phyloP scores from a whole-genome alignment of 495 filamentous ascomycete species.

The Neurospora tetrasperma region DNA sequence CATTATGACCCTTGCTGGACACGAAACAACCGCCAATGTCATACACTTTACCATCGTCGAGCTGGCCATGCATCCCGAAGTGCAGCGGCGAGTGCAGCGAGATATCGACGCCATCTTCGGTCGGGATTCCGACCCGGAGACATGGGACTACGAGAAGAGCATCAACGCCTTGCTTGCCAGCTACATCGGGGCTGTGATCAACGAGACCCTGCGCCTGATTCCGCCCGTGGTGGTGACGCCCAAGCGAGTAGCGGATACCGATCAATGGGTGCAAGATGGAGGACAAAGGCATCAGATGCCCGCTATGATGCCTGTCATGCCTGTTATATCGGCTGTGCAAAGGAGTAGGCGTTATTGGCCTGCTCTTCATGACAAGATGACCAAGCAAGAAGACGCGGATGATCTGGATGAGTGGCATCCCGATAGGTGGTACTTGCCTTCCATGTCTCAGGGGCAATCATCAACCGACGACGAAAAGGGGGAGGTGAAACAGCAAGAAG shows the following conservation, averaged over 20 bases:
- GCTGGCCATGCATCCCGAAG: conserved; percentile 47
- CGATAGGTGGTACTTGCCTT: conserved; percentile 35
- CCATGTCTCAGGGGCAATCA: neutral
- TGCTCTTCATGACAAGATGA: conserved; percentile 19
- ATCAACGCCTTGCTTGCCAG: conserved; percentile 46
- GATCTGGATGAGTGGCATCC: conserved; percentile 39
- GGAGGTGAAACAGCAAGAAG: conserved; percentile 30
- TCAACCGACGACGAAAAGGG: conserved; percentile 5
- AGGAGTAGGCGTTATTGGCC: conserved; percentile 59
- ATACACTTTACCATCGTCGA: conserved; percentile 51
- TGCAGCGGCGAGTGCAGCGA: conserved; percentile 48
- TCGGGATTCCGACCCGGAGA: conserved; percentile 29
- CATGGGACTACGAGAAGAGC: conserved; percentile 54
- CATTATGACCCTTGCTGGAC: conserved; percentile 60
- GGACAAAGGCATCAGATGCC: conserved; percentile 44
- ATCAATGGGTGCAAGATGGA: conserved; percentile 28
- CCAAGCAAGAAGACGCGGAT: conserved; percentile 25
- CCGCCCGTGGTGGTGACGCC: conserved; percentile 53
- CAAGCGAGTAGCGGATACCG: conserved; percentile 40
- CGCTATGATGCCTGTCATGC: conserved; percentile 28
- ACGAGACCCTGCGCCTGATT: conserved; percentile 55
- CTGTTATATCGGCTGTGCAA: conserved; percentile 30
- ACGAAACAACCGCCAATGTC: conserved; percentile 61
- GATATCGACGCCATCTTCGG: conserved; percentile 51
- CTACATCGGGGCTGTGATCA: conserved; percentile 56